These are phyloP conservation scores for Cyathus striatus DNA, from an alignment of 768 basidiomycete species.

Conservation along the genomic window DNA sequence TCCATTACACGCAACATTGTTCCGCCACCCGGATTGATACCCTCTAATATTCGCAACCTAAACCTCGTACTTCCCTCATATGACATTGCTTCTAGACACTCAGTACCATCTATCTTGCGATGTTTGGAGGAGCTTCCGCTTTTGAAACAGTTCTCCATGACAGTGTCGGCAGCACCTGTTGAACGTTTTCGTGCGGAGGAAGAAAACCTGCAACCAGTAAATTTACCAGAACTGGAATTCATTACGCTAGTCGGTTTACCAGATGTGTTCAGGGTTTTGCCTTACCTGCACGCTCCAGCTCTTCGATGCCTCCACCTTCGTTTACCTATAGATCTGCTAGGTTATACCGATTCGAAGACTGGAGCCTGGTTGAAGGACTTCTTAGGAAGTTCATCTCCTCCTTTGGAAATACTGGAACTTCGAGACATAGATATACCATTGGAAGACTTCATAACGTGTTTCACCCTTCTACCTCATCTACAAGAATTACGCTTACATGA, in stretches of 20 bases:
- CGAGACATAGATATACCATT: constrained; percentile 18
- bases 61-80: constrained; percentile 24
- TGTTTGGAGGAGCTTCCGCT: constrained; percentile 31
- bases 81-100: constrained; percentile 8
- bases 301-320: constrained; percentile 35
- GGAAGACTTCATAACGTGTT: constrained; percentile 14
- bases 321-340: constrained; percentile 25
- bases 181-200: constrained; percentile 17
- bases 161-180: constrained; percentile 20
- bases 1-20: constrained; percentile 27
- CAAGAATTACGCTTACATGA: constrained; percentile 51
- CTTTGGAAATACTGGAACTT: constrained; percentile 21
- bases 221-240: constrained; percentile 17
- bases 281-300: constrained; percentile 22
- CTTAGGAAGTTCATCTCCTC: constrained; percentile 17
- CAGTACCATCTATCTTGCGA: constrained; percentile 17
- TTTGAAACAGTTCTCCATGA: constrained; percentile 37
- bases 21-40: constrained; percentile 25
- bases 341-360: constrained; percentile 25
- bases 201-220: constrained; percentile 11
- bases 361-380: constrained; percentile 13
- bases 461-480: constrained; percentile 20
- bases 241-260: constrained; percentile 22
- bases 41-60: constrained; percentile 27
- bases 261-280: constrained; percentile 23